Evolutionary conservation across 192 early-diverging fungal genomes (phyloP).

Genomic region (Glomus cerebriforme): DNA sequence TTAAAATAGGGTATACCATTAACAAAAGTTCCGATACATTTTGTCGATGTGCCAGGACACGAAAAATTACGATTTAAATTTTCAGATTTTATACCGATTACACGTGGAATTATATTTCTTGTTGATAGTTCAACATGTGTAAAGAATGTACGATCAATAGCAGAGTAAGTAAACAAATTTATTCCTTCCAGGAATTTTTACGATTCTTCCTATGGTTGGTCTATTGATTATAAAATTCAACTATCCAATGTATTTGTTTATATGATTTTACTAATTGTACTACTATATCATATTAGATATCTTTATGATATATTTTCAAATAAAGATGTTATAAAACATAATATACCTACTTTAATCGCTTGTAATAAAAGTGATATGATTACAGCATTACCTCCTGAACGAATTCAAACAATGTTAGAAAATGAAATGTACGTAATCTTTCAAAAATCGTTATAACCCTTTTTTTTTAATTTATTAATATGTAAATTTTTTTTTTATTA

Average conservation of each 20-base stretch:
- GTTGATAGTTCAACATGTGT: constrained; percentile 70
- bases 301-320: constrained; percentile 82
- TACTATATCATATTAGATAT: constrained; percentile 40
- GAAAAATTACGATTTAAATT: constrained; percentile 77
- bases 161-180: constrained; percentile 54
- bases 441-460: neutral
- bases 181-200: too few species aligned
- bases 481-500: constrained; percentile 28
- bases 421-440: constrained; percentile 65
- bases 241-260: too few species aligned
- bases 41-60: constrained; percentile 91
- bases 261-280: neutral
- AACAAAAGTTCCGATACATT: constrained; percentile 46
- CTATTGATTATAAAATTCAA: too few species aligned
- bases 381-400: constrained; percentile 65
- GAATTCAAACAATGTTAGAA: constrained; percentile 70
- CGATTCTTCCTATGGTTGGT: too few species aligned
- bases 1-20: constrained; percentile 8
- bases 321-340: constrained; percentile 53
- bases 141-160: constrained; percentile 56
- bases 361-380: constrained; percentile 87
- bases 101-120: constrained; percentile 75
- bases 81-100: constrained; percentile 66
- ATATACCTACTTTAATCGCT: constrained; percentile 68
- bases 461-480: neutral